Conservation (phyloP, 176 grass and related monocot species). For the Oryza nivara region DNA sequence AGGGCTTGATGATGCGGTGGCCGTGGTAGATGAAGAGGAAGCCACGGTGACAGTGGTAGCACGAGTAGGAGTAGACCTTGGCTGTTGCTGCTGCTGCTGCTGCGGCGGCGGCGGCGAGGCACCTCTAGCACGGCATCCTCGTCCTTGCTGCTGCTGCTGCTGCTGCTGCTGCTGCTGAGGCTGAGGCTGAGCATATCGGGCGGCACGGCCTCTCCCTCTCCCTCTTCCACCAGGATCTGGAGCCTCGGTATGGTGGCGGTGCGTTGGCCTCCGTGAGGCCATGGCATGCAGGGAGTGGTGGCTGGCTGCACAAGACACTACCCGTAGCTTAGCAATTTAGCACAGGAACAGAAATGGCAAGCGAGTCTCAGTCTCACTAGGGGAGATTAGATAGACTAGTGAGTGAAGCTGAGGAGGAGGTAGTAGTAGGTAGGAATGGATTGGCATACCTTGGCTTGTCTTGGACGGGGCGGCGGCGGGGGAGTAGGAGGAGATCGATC, state of each 20-base stretch:
- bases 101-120: not conserved
- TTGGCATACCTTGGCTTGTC: not conserved
- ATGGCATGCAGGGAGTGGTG: conserved; percentile 14
- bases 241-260: conserved; percentile 21
- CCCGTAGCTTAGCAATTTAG: too few species aligned
- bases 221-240: conserved; percentile 41
- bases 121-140: not conserved
- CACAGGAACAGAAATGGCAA: too few species aligned
- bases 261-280: conserved; percentile 53
- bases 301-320: conserved; percentile 30
- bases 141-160: not conserved
- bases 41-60: too few species aligned
- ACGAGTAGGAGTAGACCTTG: not conserved
- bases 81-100: conserved; percentile 1
- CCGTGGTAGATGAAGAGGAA: too few species aligned
- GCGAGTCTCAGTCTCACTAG: too few species aligned
- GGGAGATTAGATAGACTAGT: too few species aligned
- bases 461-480: too few species aligned
- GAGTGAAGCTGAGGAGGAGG: too few species aligned
- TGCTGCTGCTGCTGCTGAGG: not conserved
- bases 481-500: not conserved
- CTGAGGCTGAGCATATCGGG: not conserved
- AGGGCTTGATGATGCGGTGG: conserved; percentile 11
- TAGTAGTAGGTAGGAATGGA: too few species aligned
- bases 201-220: conserved; percentile 29